Conservation (phyloP, 805 yeast genomes). For the Zygosaccharomyces bisporus region DNA sequence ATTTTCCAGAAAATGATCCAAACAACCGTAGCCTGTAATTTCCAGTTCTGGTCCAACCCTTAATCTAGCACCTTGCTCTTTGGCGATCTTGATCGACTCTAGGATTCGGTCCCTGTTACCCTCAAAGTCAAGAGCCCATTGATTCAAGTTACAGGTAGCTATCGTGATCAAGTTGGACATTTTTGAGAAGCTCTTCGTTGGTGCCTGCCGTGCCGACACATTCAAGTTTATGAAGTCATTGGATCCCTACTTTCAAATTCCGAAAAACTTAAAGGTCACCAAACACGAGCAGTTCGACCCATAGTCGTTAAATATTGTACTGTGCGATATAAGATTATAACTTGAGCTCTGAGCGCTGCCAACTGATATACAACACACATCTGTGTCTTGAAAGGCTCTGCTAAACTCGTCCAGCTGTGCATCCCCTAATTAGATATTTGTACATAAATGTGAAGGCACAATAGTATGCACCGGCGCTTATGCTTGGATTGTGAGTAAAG, state of each 20-base stretch:
- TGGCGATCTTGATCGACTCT: slow-evolving; percentile 75
- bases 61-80: slow-evolving; percentile 65
- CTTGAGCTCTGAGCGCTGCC: too few species aligned
- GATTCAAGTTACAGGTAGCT: slow-evolving; percentile 93
- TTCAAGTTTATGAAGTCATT: background rate
- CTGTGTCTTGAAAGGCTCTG: too few species aligned
- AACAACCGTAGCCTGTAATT: slow-evolving; percentile 89
- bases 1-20: slow-evolving; percentile 89
- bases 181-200: background rate
- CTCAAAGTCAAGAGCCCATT: slow-evolving; percentile 98
- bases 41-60: slow-evolving; percentile 98
- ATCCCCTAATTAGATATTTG: too few species aligned
- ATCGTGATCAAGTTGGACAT: slow-evolving; percentile 89
- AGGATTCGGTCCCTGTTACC: slow-evolving; percentile 92
- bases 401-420: too few species aligned
- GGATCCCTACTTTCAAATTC: background rate
- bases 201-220: background rate
- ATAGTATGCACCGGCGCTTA: too few species aligned
- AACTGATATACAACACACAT: too few species aligned
- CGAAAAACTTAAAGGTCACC: background rate
- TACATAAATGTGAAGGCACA: too few species aligned
- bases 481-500: too few species aligned
- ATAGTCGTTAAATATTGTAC: too few species aligned
- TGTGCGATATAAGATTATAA: too few species aligned
- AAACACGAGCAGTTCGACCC: too few species aligned